Base-by-base conservation (phyloP, 2,329 filamentous ascomycete species). In the Cladosporium sphaerospermum region DNA sequence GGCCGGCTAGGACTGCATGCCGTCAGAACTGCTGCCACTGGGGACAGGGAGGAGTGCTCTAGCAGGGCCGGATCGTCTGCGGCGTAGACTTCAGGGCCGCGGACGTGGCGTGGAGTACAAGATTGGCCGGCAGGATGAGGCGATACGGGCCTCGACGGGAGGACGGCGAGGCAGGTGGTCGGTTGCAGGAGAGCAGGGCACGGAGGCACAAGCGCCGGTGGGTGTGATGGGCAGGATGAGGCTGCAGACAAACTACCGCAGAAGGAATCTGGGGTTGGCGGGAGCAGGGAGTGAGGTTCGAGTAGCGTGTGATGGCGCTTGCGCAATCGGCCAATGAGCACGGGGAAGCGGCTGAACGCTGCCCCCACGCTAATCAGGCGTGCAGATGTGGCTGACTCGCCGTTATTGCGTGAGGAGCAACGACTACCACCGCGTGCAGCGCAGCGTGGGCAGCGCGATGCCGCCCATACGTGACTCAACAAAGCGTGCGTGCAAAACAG, bases 251-350 rank as follows among this genome's bases (percentile, higher is more conserved):
- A 28, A 19, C 10, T 39, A 16, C 40, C 48, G 40, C 48, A 51
- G 48, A 44, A 51, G 48, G 40, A 51, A 51, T 51, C 39, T 44
- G 48, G 48, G 48, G 48, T 51, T 19, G 48, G 18, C 13, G 10
- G 14, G 19, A n/a, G 23, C 42, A 44, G 42, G 42, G 42, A 44
- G n/a, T 32, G 42, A 36, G 41, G 48, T 51, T 8, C 23, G 31
- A 19, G 36, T 51, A 51, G 48, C 46, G 48, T 51, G 48, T 51
- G 48, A 51, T 33, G 40, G 48, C 39, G 31, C 33, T 36, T 34
- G 4, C 6, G 4, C 3, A 10, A 13, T 39, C 18, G 31, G 48
- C 48, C 40, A 51, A 51, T 51, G 32, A 31, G 9, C 18, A 5
- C 16, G 4, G 42, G 23, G 19, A n/a, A 32, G 6, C 48, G 19